These are phyloP conservation scores for Fagopyrum esculentum DNA, from an alignment of 148 eudicot genomes.

Conservation along the genomic window DNA sequence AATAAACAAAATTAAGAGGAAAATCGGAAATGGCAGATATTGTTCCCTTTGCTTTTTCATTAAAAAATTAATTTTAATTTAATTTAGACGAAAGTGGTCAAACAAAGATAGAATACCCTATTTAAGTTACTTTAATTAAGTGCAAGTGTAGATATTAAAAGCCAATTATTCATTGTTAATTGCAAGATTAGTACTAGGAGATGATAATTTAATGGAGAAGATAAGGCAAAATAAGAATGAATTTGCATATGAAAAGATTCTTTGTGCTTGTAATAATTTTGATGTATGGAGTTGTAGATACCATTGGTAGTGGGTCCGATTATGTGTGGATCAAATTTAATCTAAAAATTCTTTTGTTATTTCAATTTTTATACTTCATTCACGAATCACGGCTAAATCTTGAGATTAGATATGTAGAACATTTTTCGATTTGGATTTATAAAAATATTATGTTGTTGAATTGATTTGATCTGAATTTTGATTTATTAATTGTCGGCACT, in stretches of 20 bases:
- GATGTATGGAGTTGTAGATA: not conserved
- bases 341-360: not conserved
- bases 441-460: no score
- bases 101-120: not conserved
- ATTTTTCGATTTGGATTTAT: not conserved
- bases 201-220: not conserved
- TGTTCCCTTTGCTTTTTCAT: conserved; percentile 10
- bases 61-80: not conserved
- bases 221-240: not conserved
- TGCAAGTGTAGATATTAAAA: not conserved
- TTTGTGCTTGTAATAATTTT: conserved; percentile 4
- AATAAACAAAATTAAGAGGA: not conserved
- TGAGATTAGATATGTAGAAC: not conserved
- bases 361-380: not conserved
- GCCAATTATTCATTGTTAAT: not conserved
- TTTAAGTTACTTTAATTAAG: conserved; percentile 3
- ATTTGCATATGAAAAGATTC: conserved; percentile 5
- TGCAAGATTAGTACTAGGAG: conserved; percentile 8
- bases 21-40: conserved; percentile 3
- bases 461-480: no score
- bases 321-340: not conserved
- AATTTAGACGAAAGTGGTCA: conserved; percentile 9
- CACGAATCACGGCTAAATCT: not conserved
- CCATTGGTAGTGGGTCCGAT: not conserved
- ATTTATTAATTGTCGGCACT: no score